phyloP scores from a whole-genome alignment of 345 rosid genomes.

The Syzygium grande region DNA sequence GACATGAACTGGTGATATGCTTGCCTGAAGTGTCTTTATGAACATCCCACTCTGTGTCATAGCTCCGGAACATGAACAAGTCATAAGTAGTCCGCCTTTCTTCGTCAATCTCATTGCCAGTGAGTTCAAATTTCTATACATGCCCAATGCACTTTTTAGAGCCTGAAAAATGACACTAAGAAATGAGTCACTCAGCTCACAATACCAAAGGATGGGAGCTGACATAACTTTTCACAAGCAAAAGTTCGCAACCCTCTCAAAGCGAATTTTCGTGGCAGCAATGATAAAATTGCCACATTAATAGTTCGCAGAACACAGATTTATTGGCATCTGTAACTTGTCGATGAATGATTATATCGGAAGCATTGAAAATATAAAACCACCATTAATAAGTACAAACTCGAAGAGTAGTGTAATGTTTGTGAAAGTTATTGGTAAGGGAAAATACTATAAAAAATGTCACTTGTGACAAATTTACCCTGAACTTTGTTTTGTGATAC shows the following conservation, averaged over 20 bases:
- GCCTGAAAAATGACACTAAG: conserved; percentile 23
- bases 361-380: neutral
- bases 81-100: conserved; percentile 85
- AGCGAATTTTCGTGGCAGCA: neutral
- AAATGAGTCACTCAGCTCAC: neutral
- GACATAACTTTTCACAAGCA: neutral
- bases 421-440: neutral
- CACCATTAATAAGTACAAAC: neutral
- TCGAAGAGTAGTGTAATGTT: neutral
- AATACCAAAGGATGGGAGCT: neutral
- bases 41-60: conserved; percentile 82
- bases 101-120: conserved; percentile 70
- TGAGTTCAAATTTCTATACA: conserved; percentile 77
- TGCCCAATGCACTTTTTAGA: conserved; percentile 58
- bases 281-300: neutral
- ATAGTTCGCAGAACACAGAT: neutral
- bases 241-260: neutral
- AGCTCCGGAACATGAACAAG: conserved; percentile 94
- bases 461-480: too few relatives aligned
- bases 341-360: neutral
- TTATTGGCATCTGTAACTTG: neutral
- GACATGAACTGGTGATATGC: neutral
- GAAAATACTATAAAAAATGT: too few relatives aligned
- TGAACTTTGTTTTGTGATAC: too few relatives aligned
- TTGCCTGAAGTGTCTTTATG: conserved; percentile 63